Base-by-base conservation (phyloP, 805 yeast species). In the Candida glaebosa region DNA sequence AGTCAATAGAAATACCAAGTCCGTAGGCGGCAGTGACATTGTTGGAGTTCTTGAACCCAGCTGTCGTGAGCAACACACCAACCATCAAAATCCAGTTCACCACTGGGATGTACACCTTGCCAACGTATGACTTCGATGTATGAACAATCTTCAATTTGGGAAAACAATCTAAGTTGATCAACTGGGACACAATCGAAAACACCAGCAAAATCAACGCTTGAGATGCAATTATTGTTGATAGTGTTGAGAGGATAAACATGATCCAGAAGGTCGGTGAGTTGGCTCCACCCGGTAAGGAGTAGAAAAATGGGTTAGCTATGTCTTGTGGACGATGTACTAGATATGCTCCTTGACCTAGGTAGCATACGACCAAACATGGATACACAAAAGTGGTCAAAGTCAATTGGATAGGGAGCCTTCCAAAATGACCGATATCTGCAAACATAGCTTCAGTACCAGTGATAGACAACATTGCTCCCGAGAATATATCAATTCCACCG, bases 381-480 rank as follows among this genome's bases (percentile, higher is more conserved):
- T 75, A 78, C n/a, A 76, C 80, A 43, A 76, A 63, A 3, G 49
- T 45, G 2, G 68, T 42, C 34, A 77, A 55, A 6, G 82, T 67
- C 8, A 78, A 39, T 46, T 76, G 79, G 35, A 77, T 65, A 1
- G 83, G 74, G 4, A 62, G 47, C 18, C 65, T 63, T 2, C 81
- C 78, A 50, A 78, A 76, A 51, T 76, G 81, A 3, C 82, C 79
- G 38, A 78, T 64, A 56, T 79, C 84, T 2, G 83, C 81, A 60
- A 79, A 80, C 79, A 79, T 73, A 5, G 84, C 82, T 47, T 79
- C 84, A 3, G 76, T 64, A 24, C 84, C 84, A 0, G 85, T 78
- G 18, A 79, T 58, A 1, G 79, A 63, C 34, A 79, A 69, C 75
- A 79, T 70, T 3, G 76, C 75, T 3, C 76, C 72, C 8, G 76